Evolutionary conservation across 305 asterid genomes (phyloP).

Genomic region (Fraxinus ornus): DNA sequence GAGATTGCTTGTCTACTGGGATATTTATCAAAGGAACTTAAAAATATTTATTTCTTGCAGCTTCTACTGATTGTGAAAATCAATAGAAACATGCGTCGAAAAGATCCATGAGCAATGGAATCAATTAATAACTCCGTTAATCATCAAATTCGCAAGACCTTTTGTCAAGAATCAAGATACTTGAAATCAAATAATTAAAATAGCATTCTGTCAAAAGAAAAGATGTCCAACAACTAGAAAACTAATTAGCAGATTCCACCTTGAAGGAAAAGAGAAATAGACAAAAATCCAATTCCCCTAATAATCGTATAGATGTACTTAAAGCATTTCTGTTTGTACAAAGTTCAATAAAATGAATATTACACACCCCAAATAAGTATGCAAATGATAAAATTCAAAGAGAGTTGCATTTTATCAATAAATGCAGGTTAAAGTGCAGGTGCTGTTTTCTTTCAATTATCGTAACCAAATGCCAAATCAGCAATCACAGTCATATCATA

Average conservation of each 20-base stretch:
- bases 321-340: not conserved
- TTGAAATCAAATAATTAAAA: not conserved
- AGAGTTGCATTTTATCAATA: not conserved
- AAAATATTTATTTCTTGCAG: not conserved
- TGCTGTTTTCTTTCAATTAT: not conserved
- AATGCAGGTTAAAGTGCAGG: not conserved
- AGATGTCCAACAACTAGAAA: not conserved
- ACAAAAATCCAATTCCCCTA: not conserved
- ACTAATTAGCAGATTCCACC: not conserved
- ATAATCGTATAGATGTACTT: not conserved
- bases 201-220: not conserved
- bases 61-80: not conserved
- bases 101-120: not conserved
- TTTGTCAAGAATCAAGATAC: not conserved
- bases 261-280: not conserved
- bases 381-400: not conserved
- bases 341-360: not conserved
- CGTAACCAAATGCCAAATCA: not conserved
- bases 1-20: not conserved
- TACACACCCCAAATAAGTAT: not conserved
- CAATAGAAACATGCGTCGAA: not conserved
- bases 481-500: not conserved
- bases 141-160: not conserved
- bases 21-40: not conserved
- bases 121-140: not conserved